Base-by-base conservation (phyloP, 495 filamentous ascomycete genomes). In the Daldinia bambusicola region DNA sequence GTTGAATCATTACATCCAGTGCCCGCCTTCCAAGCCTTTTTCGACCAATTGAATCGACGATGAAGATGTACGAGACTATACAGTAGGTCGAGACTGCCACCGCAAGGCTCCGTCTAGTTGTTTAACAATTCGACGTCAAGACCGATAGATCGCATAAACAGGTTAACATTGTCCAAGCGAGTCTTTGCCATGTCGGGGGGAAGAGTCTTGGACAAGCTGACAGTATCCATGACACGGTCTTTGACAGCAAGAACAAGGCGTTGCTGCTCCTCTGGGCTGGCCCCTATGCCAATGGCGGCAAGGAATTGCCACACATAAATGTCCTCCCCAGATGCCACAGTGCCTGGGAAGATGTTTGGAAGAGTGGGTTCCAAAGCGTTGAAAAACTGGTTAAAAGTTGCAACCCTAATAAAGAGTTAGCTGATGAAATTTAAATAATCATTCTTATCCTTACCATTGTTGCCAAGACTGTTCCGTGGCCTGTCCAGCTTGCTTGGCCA, bases 291-390 rank as follows among this genome's bases (percentile, higher is more conserved):
- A 66, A 96, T 90, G 8, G 94, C 93, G 16, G 95, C 95, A 66
- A 99, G 85, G 80, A 98, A 97, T 78, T 98, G 94, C 95, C 95
- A 99, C 14, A 98, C 94, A 74, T 98, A 96, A 72, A 95, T 89
- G 75, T 99, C 95, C 63, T 95, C 91, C 53, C 90, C 90, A 16
- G 92, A 85, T 68, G 89, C 92, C 68, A 95, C 92, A 5, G 90
- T 88, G 16, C 90, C 89, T 1, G 94, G 93, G 87, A 99, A 98
- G 61, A 97, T 89, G 60, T 91, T 84, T 0, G 89, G 90, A 40
- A 98, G 87, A 10, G 88, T 87, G 13, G 92, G 92, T 78, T 98
- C 94, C 18, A 97, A 81, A 6, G 87, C 84, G 75, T 96, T 93
- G 78, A 99, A 99, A 53, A 99, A 87, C 4, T 85, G 85, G 61